Percentiles rank a stretch among this genome's conserved stretches.
phyloP scores from a whole-genome alignment of 202 grass and related monocot genomes.

The Eragrostis tef region DNA sequence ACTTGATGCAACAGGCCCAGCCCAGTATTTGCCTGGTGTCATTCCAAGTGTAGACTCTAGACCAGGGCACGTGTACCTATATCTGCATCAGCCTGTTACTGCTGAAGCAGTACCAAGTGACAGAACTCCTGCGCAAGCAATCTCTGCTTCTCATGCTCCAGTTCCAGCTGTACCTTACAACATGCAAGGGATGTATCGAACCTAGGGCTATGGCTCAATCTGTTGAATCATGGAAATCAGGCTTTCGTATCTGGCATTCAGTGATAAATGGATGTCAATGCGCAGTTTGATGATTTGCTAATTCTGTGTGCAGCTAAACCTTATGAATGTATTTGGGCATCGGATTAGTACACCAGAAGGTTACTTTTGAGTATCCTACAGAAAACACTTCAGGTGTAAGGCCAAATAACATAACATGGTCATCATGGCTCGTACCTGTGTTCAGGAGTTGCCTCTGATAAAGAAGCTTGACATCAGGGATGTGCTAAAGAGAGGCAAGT shows the following conservation, averaged over 20 bases:
- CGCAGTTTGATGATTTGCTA: not conserved
- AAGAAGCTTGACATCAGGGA: not conserved
- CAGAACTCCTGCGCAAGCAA: not conserved
- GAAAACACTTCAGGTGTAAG: not conserved
- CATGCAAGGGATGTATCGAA: not conserved
- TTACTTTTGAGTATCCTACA: not conserved
- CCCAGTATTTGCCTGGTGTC: slow-evolving; percentile 4
- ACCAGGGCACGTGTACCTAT: slow-evolving; percentile 20
- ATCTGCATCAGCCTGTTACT: slow-evolving; percentile 22
- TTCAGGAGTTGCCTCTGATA: not conserved
- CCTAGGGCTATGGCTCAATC: not conserved
- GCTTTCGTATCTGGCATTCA: not conserved
- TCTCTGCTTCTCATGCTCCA: slow-evolving; percentile 21
- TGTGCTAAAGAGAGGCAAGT: not conserved
- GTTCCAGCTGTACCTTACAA: slow-evolving; percentile 26
- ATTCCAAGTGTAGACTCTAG: not conserved
- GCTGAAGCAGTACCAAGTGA: slow-evolving; percentile 31
- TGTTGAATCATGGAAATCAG: slow-evolving; percentile 7
- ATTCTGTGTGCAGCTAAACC: not conserved
- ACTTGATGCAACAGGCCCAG: slow-evolving; percentile 22
- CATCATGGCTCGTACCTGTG: not conserved
- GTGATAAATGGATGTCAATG: not conserved
- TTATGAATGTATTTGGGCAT: not conserved
- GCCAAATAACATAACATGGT: not conserved
- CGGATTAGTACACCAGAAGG: not conserved